These are phyloP conservation scores for Aschersonia sp. DNA, from an alignment of 2,329 filamentous ascomycete species.

Conservation along the genomic window DNA sequence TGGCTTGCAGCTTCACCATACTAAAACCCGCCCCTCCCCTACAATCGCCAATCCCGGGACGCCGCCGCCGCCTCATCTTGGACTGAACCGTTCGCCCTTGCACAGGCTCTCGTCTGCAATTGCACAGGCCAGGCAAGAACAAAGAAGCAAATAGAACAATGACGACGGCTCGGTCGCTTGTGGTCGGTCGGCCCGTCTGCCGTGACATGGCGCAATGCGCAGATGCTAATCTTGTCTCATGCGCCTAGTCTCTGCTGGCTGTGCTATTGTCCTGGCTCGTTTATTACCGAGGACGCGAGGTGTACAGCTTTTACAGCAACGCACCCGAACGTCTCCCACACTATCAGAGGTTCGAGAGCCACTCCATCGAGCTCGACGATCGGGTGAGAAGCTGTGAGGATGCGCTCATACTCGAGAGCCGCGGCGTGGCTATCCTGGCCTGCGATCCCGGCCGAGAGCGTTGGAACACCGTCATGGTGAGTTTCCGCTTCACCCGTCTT, in stretches of 20 bases:
- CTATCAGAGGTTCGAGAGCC: slow-evolving; percentile 11
- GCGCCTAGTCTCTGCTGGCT: background rate
- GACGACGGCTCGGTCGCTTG: too few relatives aligned
- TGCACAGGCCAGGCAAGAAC: too few relatives aligned
- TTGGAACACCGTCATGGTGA: slow-evolving; percentile 26
- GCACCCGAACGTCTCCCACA: slow-evolving; percentile 13
- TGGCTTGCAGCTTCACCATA: too few relatives aligned
- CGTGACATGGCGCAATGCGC: too few relatives aligned
- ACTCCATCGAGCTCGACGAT: slow-evolving; percentile 20
- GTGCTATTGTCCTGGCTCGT: slow-evolving; percentile 5
- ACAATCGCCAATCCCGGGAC: too few relatives aligned
- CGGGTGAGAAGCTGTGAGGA: slow-evolving; percentile 25
- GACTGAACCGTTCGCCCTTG: too few relatives aligned
- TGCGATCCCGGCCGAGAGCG: slow-evolving; percentile 24
- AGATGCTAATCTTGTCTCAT: too few relatives aligned
- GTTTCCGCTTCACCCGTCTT: background rate
- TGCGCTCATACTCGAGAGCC: slow-evolving; percentile 18
- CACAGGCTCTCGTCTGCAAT: too few relatives aligned
- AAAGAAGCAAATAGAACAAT: too few relatives aligned
- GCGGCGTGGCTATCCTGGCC: slow-evolving; percentile 19
- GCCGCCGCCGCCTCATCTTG: too few relatives aligned
- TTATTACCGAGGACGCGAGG: slow-evolving; percentile 5
- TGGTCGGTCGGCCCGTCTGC: too few relatives aligned
- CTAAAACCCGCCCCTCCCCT: too few relatives aligned
- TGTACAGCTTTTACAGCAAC: slow-evolving; percentile 14